Percentiles rank a stretch among this genome's conserved stretches.
phyloP scores from a whole-genome alignment of 257 asterid genomes.

The Orobanche coerulescens region DNA sequence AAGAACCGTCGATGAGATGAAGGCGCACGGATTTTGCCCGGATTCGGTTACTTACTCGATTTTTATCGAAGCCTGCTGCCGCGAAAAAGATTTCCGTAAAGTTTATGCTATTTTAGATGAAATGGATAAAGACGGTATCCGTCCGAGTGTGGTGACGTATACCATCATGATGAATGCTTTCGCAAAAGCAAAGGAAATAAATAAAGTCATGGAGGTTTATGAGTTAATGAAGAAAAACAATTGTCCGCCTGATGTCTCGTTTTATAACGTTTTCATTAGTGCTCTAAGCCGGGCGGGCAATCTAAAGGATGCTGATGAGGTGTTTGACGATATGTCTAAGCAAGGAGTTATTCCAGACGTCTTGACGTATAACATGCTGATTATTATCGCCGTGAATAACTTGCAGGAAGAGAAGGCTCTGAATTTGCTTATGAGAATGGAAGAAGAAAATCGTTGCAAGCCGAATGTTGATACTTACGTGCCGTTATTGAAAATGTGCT shows the following conservation, averaged over 20 bases:
- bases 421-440: conserved; percentile 55
- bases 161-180: conserved; percentile 53
- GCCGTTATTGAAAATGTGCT: conserved; percentile 85
- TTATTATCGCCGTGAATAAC: conserved; percentile 36
- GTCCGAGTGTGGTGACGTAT: conserved; percentile 59
- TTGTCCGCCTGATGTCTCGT: conserved; percentile 54
- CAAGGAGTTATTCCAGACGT: conserved; percentile 54
- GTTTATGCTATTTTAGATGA: background rate
- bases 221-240: conserved; percentile 57
- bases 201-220: conserved; percentile 56
- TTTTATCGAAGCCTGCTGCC: conserved; percentile 58
- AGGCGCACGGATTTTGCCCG: conserved; percentile 43
- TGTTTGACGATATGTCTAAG: conserved; percentile 68
- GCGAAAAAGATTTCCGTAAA: conserved; percentile 52
- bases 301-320: conserved; percentile 52
- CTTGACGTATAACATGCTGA: conserved; percentile 49
- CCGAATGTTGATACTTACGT: conserved; percentile 60
- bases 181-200: conserved; percentile 57
- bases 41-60: conserved; percentile 52
- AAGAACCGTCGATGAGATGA: conserved; percentile 48
- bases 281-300: conserved; percentile 59
- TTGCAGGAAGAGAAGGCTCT: conserved; percentile 78
- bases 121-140: conserved; percentile 31
- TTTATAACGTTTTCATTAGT: conserved; percentile 42
- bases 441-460: conserved; percentile 43